phyloP scores from a whole-genome alignment of 345 rosid species.

The Salix caprea region DNA sequence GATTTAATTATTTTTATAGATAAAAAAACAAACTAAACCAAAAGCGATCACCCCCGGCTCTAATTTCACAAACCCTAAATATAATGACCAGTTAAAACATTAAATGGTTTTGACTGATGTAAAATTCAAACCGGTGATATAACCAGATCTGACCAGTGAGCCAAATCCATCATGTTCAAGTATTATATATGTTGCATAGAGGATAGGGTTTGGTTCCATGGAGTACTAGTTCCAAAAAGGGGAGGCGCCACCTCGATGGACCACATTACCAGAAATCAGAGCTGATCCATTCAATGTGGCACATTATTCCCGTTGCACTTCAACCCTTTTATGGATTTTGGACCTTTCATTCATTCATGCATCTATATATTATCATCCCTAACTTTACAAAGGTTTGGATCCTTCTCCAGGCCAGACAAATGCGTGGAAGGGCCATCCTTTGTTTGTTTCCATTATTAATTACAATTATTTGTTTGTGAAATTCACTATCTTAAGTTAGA shows the following conservation, averaged over 20 bases:
- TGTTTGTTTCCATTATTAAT: too few relatives aligned
- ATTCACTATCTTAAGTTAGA: too few relatives aligned
- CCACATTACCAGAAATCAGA: constrained; percentile 25
- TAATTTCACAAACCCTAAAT: too few relatives aligned
- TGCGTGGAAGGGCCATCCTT: neutral
- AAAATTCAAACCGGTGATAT: too few relatives aligned
- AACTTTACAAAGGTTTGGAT: neutral
- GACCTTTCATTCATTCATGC: constrained; percentile 31
- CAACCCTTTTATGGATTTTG: neutral
- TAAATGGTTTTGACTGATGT: too few relatives aligned
- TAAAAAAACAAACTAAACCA: too few relatives aligned
- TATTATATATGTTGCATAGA: neutral
- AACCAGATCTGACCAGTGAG: too few relatives aligned
- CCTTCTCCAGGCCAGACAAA: neutral
- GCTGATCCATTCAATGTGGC: constrained; percentile 27
- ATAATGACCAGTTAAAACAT: too few relatives aligned
- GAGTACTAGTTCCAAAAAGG: constrained; percentile 14
- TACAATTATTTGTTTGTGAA: too few relatives aligned
- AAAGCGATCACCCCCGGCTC: too few relatives aligned
- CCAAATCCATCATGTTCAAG: neutral
- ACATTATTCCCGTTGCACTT: constrained; percentile 16
- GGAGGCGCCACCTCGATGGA: constrained; percentile 22
- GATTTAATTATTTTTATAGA: too few relatives aligned
- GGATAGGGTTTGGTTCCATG: constrained; percentile 3
- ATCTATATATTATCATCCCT: constrained; percentile 11